A percentile compares a stretch with the other conserved stretches of the same genome.
phyloP scores from a whole-genome alignment of 2,329 filamentous ascomycete genomes.

The Tolypocladium inflatum region DNA sequence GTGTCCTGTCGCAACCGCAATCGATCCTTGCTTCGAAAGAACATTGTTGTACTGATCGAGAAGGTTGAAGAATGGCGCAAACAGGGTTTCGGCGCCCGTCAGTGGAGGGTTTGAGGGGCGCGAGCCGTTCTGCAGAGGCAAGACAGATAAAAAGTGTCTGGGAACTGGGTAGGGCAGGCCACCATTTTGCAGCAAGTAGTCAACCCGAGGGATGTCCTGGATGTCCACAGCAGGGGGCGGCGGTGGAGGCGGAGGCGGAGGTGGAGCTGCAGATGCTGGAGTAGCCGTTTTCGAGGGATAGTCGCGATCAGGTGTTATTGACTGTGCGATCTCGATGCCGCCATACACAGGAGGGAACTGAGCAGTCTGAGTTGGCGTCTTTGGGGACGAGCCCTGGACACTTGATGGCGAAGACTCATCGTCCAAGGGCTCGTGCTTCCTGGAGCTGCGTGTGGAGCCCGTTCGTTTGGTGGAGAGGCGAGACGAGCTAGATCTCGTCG shows the following conservation, averaged over 20 bases:
- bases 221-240: conserved; percentile 67
- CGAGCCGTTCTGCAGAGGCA: conserved; percentile 46
- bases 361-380: conserved; percentile 47
- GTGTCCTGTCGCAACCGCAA: conserved; percentile 93
- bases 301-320: conserved; percentile 22
- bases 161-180: conserved; percentile 65
- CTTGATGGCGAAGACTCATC: conserved; percentile 36
- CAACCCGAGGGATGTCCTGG: conserved; percentile 69
- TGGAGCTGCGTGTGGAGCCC: conserved; percentile 23
- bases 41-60: conserved; percentile 82
- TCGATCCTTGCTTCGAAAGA: conserved; percentile 71
- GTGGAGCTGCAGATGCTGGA: conserved; percentile 22
- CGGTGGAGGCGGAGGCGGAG: conserved; percentile 44
- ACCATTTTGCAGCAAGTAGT: conserved; percentile 86
- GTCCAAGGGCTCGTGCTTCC: conserved; percentile 29
- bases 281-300: conserved; percentile 29
- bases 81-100: conserved; percentile 61
- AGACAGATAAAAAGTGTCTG: conserved; percentile 60
- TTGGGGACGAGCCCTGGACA: conserved; percentile 47
- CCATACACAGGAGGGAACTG: conserved; percentile 39
- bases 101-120: conserved; percentile 55
- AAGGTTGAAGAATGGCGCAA: conserved; percentile 72
- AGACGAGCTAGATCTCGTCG: conserved; percentile 22
- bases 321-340: conserved; percentile 26
- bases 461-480: conserved; percentile 25